A percentile compares a stretch with the other conserved stretches of the same genome.
phyloP scores from a whole-genome alignment of 208 protist genomes.

The Kentomonas sorsogonicus region DNA sequence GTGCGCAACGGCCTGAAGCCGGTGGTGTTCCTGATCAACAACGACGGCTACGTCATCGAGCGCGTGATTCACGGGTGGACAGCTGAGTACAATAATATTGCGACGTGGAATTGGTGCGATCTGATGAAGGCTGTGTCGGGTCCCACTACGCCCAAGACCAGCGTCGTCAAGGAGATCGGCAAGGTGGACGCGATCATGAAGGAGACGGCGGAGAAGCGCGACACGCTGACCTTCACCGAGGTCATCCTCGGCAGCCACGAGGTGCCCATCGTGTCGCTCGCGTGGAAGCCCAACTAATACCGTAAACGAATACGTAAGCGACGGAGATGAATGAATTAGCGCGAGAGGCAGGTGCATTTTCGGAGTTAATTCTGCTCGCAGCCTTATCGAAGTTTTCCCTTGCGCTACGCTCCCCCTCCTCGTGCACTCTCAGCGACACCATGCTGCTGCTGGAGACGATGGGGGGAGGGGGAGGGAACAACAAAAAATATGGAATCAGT shows the following conservation, averaged over 20 bases:
- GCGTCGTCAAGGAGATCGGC: slow-evolving; percentile 21
- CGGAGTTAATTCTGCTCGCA: no score
- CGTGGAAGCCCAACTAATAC: no score
- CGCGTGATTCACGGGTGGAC: slow-evolving; percentile 44
- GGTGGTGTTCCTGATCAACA: slow-evolving; percentile 42
- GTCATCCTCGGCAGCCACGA: slow-evolving; percentile 37
- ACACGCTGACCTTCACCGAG: slow-evolving; percentile 24
- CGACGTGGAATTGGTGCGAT: slow-evolving; percentile 31
- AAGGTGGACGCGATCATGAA: slow-evolving; percentile 8
- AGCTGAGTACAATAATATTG: slow-evolving; percentile 40
- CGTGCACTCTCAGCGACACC: no score
- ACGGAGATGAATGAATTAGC: no score
- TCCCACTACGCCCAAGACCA: slow-evolving; percentile 2
- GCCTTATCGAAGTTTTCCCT: no score
- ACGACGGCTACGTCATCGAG: slow-evolving; percentile 48
- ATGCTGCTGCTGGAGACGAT: no score
- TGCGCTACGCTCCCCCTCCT: no score
- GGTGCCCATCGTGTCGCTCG: slow-evolving; percentile 23
- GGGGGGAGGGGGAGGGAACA: no score
- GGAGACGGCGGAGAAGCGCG: slow-evolving; percentile 5
- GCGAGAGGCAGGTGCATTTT: no score
- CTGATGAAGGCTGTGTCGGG: slow-evolving; percentile 21
- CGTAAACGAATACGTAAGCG: no score
- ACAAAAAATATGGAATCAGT: no score
- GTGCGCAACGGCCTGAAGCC: slow-evolving; percentile 23